phyloP scores from a whole-genome alignment of 2,329 filamentous ascomycete species.

The Polychaeton citri region DNA sequence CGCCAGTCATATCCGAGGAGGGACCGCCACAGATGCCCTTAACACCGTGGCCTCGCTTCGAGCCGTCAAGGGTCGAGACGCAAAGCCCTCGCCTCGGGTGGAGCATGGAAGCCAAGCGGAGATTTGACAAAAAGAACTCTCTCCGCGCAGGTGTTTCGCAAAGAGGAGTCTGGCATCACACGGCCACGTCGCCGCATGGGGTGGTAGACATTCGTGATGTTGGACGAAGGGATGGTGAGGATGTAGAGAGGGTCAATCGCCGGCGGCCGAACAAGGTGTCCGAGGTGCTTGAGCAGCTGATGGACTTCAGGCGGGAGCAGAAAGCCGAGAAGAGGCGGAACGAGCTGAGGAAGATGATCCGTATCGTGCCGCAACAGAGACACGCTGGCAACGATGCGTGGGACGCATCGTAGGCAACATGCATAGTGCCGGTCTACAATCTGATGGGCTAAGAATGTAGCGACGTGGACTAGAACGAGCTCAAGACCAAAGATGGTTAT shows the following conservation, averaged over 20 bases:
- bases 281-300: not conserved
- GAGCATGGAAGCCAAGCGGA: not conserved
- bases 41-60: too few relatives aligned
- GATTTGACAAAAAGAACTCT: not conserved
- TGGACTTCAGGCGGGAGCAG: constrained; percentile 3
- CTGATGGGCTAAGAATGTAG: too few relatives aligned
- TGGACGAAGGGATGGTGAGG: not conserved
- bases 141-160: not conserved
- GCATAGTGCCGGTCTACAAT: too few relatives aligned
- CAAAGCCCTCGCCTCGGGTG: not conserved
- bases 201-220: not conserved
- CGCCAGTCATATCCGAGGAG: too few relatives aligned
- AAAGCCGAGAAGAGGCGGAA: constrained; percentile 17
- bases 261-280: not conserved
- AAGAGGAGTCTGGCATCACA: not conserved
- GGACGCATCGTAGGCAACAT: too few relatives aligned
- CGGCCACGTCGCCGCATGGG: not conserved
- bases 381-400: too few relatives aligned
- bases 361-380: constrained; percentile 16
- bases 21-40: too few relatives aligned
- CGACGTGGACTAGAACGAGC: too few relatives aligned
- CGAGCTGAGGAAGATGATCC: constrained; percentile 20
- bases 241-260: too few relatives aligned
- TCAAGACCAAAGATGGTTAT: too few relatives aligned
- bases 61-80: too few relatives aligned